Base-by-base conservation (phyloP, 208 protist genomes). In the Acanthamoeba pearcei region DNA sequence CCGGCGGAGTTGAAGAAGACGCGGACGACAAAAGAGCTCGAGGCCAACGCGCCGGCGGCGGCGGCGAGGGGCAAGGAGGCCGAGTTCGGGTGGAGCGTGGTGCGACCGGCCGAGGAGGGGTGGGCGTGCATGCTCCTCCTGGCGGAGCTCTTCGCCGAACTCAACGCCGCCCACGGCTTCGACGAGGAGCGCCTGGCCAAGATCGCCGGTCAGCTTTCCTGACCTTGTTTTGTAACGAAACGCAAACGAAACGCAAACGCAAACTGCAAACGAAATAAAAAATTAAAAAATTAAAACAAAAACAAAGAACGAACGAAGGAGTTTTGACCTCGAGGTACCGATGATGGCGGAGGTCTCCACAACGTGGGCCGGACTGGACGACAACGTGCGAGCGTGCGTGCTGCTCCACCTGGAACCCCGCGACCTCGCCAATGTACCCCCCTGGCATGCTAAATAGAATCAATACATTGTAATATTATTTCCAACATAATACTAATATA, bases 31-130 rank as follows among this genome's bases (percentile, higher is more conserved):
- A 29, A 29, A 13, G 42, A 66, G 60, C 0, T 0, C 60, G 60
- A 17, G 29, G 32, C 19, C 70, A 29, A 78, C 17, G 32, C 17
- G 29, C 32, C 9, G 5, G 29, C 24, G 29, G 70, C 9, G 5
- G 29, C 60, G 22, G 3, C 0, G 17, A 66, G 1, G 24, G 24
- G 22, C 6, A 66, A 66, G 60, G 60, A 27, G 22, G 22, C 60
- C 60, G 60, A 66, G 17, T 85, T 85, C n/a, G 76, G 42, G 76
- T 85, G 76, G 76, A 85, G 76, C 46, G n/a, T 85, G 24, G 46
- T 57, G 76, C 76, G 76, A 29, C 76, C 76, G 9, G 35, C 19
- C 38, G 35, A 53, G 13, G 76, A 85, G 49, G 76, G 27, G 32
- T 22, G 35, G 35, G 15, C 19, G 24, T 15, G 5, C 46, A 13